Conservation (phyloP, 257 asterid species). For the Lycium barbarum region DNA sequence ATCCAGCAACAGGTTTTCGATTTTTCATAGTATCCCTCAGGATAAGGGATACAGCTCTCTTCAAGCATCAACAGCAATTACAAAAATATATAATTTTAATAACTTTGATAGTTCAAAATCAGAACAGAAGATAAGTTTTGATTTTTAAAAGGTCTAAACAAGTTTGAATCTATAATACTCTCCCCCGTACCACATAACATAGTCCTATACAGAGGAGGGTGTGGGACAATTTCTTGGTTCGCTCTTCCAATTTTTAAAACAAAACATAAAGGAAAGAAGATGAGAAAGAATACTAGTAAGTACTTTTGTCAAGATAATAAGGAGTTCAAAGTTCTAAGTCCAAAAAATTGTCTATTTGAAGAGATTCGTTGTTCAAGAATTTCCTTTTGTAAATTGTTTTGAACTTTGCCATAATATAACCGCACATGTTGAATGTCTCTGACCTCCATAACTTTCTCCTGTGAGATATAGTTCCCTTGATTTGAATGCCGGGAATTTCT, state of each 20-base stretch:
- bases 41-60: not conserved
- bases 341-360: not conserved
- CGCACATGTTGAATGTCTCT: not conserved
- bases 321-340: not conserved
- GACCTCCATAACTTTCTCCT: conserved; percentile 99
- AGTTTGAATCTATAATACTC: not conserved
- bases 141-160: not conserved
- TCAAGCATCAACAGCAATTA: not conserved
- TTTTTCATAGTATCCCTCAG: not conserved
- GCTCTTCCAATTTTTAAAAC: not conserved
- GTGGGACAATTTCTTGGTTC: not conserved
- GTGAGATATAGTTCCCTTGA: conserved; percentile 78
- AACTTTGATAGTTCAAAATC: not conserved
- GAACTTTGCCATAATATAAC: not conserved
- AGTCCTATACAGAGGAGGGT: not conserved
- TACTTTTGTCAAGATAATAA: not conserved
- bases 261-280: not conserved
- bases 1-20: not conserved
- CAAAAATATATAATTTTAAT: not conserved
- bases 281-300: not conserved
- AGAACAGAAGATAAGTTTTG: not conserved
- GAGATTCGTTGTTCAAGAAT: not conserved
- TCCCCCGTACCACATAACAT: not conserved
- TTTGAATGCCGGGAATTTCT: conserved; percentile 79
- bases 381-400: not conserved